Evolutionary conservation across 192 early-diverging fungal genomes (phyloP).

Genomic region (Backusella liffmaniae): DNA sequence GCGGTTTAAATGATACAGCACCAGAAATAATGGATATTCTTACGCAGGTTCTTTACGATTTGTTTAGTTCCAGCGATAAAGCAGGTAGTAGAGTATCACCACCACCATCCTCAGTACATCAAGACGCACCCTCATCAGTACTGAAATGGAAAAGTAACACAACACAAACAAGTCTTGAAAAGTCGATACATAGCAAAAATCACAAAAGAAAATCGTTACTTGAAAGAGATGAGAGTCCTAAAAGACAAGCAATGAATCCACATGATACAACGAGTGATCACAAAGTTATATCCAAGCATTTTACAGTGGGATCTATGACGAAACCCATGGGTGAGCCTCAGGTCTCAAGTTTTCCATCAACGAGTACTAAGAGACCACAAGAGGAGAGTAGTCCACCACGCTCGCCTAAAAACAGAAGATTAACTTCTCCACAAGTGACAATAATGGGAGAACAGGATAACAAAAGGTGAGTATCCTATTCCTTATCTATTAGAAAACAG

Average conservation of each 20-base stretch:
- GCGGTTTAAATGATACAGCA: too few relatives aligned
- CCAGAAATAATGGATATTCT: neutral
- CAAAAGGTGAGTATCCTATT: neutral
- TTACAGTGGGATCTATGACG: neutral
- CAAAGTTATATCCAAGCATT: neutral
- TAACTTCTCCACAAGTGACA: neutral
- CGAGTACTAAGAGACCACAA: neutral
- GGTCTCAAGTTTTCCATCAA: neutral
- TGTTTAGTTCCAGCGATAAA: neutral
- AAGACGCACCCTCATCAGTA: neutral
- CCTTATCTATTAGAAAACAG: neutral
- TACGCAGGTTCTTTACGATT: neutral
- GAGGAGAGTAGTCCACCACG: neutral
- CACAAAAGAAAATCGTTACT: neutral
- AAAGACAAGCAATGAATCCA: neutral
- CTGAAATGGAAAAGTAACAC: neutral
- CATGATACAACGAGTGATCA: neutral
- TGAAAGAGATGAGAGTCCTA: neutral
- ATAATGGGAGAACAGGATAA: neutral
- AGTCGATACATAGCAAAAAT: neutral
- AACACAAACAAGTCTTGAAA: neutral
- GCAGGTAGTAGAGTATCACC: neutral
- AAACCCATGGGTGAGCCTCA: neutral
- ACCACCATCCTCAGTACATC: neutral
- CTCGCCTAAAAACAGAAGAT: neutral